Evolutionary conservation across 768 basidiomycete species (phyloP).

Genomic region (Boletus fagicola): DNA sequence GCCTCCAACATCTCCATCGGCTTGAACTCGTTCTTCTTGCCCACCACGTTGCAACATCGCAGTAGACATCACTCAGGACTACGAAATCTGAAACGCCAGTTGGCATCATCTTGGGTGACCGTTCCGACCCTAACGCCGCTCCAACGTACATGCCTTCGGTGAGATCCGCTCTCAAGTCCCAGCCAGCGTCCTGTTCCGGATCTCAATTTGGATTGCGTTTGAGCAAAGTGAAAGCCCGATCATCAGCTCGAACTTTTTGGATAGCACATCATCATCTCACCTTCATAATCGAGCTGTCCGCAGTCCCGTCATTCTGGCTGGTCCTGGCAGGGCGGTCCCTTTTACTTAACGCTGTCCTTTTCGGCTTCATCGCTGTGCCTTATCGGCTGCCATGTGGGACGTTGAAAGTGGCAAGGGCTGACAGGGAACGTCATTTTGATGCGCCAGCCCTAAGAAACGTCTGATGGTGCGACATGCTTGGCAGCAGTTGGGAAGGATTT

Average conservation of each 20-base stretch:
- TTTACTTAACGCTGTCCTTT: constrained; percentile 5
- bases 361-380: constrained; percentile 16
- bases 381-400: constrained; percentile 13
- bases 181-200: constrained; percentile 14
- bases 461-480: constrained; percentile 1
- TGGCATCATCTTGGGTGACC: constrained; percentile 1
- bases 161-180: constrained; percentile 31
- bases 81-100: constrained; percentile 19
- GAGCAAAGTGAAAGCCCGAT: constrained; percentile 25
- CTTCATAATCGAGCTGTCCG: constrained; percentile 16
- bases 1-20: too few relatives aligned
- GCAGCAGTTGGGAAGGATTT: constrained; percentile 6
- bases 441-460: not conserved
- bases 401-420: constrained; percentile 10
- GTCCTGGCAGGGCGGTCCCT: constrained; percentile 13
- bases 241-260: constrained; percentile 15
- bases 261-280: constrained; percentile 19
- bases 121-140: constrained; percentile 21
- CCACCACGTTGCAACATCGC: too few relatives aligned
- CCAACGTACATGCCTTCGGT: constrained; percentile 11
- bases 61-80: not conserved
- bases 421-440: constrained; percentile 13
- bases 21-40: too few relatives aligned
- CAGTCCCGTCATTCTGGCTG: constrained; percentile 5
- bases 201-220: constrained; percentile 20